These are phyloP conservation scores for Colletotrichum cereale DNA, from an alignment of 2,329 filamentous ascomycete species.

Conservation along the genomic window DNA sequence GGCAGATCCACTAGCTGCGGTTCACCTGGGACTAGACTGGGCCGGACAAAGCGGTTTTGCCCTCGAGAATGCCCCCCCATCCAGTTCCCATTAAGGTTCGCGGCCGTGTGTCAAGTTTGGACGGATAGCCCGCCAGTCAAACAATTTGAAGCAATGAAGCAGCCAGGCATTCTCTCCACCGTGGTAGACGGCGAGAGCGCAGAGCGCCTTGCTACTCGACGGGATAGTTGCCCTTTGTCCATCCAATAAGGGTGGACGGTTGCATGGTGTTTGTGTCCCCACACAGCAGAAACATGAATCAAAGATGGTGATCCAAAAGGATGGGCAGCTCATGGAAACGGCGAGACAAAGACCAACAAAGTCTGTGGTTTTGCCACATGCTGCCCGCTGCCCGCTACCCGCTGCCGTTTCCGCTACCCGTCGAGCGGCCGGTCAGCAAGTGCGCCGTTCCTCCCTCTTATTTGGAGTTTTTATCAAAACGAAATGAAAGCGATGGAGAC, in stretches of 20 bases:
- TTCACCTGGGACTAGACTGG: conserved; percentile 35
- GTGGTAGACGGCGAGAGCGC: neutral
- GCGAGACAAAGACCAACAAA: conserved; percentile 32
- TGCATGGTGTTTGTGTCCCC: conserved; percentile 28
- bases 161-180: neutral
- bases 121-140: conserved; percentile 37
- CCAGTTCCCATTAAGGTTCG: conserved; percentile 31
- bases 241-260: neutral
- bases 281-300: conserved; percentile 23
- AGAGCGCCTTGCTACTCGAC: neutral
- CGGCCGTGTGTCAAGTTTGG: conserved; percentile 40
- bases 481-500: conserved; percentile 26
- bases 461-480: conserved; percentile 13
- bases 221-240: neutral
- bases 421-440: conserved; percentile 1
- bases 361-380: conserved; percentile 33
- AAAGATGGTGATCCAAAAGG: conserved; percentile 19
- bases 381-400: conserved; percentile 15
- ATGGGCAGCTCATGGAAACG: conserved; percentile 26
- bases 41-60: conserved; percentile 34
- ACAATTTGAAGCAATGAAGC: conserved; percentile 33
- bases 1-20: conserved; percentile 38
- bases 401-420: conserved; percentile 28
- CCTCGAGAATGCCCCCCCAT: conserved; percentile 11
- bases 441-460: conserved; percentile 3